Percentiles rank a stretch among this genome's conserved stretches.
Evolutionary conservation across 1,139 yeast species (phyloP).

Genomic region (Hemisphaericaspora xylanilytica): DNA sequence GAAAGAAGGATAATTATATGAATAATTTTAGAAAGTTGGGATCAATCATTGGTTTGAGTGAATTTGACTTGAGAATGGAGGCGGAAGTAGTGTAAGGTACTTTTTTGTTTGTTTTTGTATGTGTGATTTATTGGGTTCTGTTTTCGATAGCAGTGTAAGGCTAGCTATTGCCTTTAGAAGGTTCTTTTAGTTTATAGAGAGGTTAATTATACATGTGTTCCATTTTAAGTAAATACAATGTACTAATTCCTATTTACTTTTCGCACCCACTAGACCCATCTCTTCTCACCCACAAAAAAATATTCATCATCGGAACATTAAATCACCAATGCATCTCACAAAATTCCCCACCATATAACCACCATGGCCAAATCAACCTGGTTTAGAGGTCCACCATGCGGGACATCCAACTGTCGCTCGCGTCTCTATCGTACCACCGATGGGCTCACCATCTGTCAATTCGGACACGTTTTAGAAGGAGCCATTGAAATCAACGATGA

Average conservation of each 20-base stretch:
- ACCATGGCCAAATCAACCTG: slow-evolving; percentile 33
- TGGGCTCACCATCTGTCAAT: slow-evolving; percentile 81
- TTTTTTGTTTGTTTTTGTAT: no score
- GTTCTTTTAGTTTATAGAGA: no score
- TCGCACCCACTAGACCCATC: no score
- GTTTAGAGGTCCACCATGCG: slow-evolving; percentile 80
- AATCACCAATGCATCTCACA: no score
- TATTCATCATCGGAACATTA: background rate
- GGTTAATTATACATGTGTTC: no score
- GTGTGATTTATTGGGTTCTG: no score
- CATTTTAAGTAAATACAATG: no score
- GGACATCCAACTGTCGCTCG: slow-evolving; percentile 85
- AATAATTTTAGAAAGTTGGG: slow-evolving; percentile 68
- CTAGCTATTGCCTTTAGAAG: no score
- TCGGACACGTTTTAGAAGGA: slow-evolving; percentile 86
- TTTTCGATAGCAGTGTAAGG: no score
- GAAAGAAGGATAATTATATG: slow-evolving; percentile 55
- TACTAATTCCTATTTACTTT: no score
- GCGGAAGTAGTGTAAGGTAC: background rate
- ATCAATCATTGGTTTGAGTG: slow-evolving; percentile 68
- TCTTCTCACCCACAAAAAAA: background rate
- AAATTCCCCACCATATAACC: background rate
- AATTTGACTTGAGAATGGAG: slow-evolving; percentile 37
- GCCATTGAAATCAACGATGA: slow-evolving; percentile 78
- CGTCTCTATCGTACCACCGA: slow-evolving; percentile 66